Base-by-base conservation (phyloP, 2,329 filamentous ascomycete genomes). In the Pseudogymnoascus sp. region DNA sequence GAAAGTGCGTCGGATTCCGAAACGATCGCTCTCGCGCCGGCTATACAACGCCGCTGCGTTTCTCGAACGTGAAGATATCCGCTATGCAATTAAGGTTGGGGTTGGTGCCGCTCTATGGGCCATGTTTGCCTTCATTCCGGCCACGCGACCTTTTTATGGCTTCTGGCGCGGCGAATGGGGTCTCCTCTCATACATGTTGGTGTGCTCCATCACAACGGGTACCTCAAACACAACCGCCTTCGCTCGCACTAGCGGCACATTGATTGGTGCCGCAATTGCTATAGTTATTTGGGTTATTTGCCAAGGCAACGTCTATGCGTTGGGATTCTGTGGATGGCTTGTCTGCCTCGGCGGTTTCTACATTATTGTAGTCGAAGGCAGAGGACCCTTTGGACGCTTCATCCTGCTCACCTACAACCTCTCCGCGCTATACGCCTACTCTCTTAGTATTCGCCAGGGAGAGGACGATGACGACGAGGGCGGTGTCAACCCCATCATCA, bases 121-220 rank as follows among this genome's bases (percentile, higher is more conserved):
- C 17, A 85, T 95, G 74, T 90, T 96, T 69, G 88, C 95, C 1
- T 99, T 96, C 71, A 83, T 97, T 35, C 83, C 87, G 0, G 78
- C 82, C 8, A 96, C 92, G 2, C 82, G 92, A 62, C 89, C 90
- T 0, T 82, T 89, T 19, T 99, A 97, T 74, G 82, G 86, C 62
- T 88, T 88, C 70, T 97, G 93, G 91, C 83, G 93, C 73, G 93
- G 93, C 31, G 95, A 99, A 80, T 99, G 95, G 95, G 95, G 95
- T 21, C 81, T 99, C 1, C 76, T 99, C 63, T 96, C 92, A 0
- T 97, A 96, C 78, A 97, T 97, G 93, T 87, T 97, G 72, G 95
- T 99, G 23, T 96, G 93, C 73, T 92, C 90, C 38, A 97, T 97
- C 92, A 99, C 93, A 0, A 93, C 97, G 21, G 95, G 95, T 28